Evolutionary conservation across 2,329 filamentous ascomycete genomes (phyloP).

Genomic region (Pseudocercospora macadamiae): DNA sequence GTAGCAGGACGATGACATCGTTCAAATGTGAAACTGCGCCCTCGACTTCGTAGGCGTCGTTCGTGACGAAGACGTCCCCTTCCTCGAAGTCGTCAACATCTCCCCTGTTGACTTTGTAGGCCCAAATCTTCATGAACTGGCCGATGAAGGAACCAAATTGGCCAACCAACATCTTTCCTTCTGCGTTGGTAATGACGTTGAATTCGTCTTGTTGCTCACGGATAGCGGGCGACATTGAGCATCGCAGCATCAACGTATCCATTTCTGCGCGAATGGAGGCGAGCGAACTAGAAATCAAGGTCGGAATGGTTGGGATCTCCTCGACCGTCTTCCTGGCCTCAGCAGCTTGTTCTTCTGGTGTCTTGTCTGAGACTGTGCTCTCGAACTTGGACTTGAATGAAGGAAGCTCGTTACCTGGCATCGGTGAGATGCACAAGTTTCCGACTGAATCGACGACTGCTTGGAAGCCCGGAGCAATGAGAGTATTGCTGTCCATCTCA

Average conservation of each 20-base stretch:
- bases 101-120: slow-evolving; percentile 27
- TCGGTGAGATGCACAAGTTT: slow-evolving; percentile 33
- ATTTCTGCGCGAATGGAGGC: slow-evolving; percentile 32
- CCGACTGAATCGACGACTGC: slow-evolving; percentile 30
- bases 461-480: slow-evolving; percentile 31
- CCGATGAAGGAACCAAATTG: slow-evolving; percentile 35
- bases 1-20: slow-evolving; percentile 29
- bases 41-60: slow-evolving; percentile 34
- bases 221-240: slow-evolving; percentile 34
- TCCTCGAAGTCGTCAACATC: slow-evolving; percentile 31
- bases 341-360: slow-evolving; percentile 25
- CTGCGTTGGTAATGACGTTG: slow-evolving; percentile 34
- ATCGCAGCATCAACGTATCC: slow-evolving; percentile 35
- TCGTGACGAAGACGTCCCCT: slow-evolving; percentile 34
- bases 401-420: slow-evolving; percentile 31
- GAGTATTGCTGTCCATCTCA: slow-evolving; percentile 34
- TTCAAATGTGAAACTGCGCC: slow-evolving; percentile 33
- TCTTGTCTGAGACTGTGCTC: slow-evolving; percentile 26
- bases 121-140: slow-evolving; percentile 35
- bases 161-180: slow-evolving; percentile 31
- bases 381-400: slow-evolving; percentile 31
- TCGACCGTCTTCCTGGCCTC: slow-evolving; percentile 31
- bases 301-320: slow-evolving; percentile 31
- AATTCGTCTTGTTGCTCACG: slow-evolving; percentile 35
- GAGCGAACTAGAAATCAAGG: slow-evolving; percentile 30